A percentile compares a stretch with the other conserved stretches of the same genome.
phyloP scores from a whole-genome alignment of 2,329 filamentous ascomycete species.

The Pseudopyricularia javanii region DNA sequence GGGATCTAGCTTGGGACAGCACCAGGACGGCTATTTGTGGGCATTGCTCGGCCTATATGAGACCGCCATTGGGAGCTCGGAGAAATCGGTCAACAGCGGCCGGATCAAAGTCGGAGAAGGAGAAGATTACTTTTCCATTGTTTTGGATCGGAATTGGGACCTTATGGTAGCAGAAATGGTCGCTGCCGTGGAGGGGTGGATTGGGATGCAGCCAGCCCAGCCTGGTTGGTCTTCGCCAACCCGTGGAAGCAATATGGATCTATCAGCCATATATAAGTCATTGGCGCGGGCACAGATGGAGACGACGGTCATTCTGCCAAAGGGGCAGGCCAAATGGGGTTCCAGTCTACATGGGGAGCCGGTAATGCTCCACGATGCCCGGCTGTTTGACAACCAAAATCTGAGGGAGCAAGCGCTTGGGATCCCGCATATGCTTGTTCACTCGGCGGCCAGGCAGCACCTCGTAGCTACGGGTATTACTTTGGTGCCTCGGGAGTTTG shows the following conservation, averaged over 20 bases:
- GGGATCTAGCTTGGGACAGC: background rate
- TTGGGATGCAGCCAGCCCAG: background rate
- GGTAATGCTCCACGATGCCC: too few species aligned
- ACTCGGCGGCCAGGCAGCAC: too few species aligned
- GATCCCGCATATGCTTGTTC: too few species aligned
- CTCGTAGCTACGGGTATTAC: too few species aligned
- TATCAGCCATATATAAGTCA: background rate
- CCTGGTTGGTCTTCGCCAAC: background rate
- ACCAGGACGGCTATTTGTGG: background rate
- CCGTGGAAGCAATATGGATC: background rate
- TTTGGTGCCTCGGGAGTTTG: too few species aligned
- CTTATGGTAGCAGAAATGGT: background rate
- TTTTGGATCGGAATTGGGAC: background rate
- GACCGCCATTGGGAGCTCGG: background rate
- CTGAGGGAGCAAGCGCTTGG: too few species aligned
- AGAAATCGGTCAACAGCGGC: background rate
- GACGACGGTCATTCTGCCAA: too few species aligned
- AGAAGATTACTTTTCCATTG: background rate
- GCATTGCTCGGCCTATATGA: background rate
- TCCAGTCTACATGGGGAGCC: too few species aligned
- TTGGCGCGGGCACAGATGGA: background rate
- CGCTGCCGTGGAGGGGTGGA: background rate
- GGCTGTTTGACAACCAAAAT: too few species aligned
- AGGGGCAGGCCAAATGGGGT: too few species aligned
- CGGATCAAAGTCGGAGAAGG: background rate